Evolutionary conservation across 257 asterid genomes (phyloP).

Genomic region (Nicotiana paniculata): DNA sequence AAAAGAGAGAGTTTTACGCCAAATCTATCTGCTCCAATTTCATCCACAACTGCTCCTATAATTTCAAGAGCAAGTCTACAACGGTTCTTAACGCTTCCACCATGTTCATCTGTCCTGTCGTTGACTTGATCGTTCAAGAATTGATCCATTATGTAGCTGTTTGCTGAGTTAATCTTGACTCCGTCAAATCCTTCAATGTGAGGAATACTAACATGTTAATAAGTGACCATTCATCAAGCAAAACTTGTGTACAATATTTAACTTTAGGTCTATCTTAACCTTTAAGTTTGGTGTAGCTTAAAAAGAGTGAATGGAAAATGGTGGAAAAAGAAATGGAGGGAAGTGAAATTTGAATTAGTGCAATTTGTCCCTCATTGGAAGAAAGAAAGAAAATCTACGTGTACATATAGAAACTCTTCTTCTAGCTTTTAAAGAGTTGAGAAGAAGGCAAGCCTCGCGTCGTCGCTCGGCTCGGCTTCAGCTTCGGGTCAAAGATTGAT

Average conservation of each 20-base stretch:
- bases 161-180: constrained; percentile 90
- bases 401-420: too few species aligned
- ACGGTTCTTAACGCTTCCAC: constrained; percentile 67
- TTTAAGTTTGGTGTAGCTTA: too few species aligned
- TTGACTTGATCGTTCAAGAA: constrained; percentile 86
- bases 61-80: constrained; percentile 58
- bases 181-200: constrained; percentile 68
- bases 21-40: constrained; percentile 61
- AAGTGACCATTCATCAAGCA: neutral
- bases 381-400: too few species aligned
- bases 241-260: neutral
- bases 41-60: constrained; percentile 56
- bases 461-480: too few species aligned
- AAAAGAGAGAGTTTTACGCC: constrained; percentile 84
- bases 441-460: too few species aligned
- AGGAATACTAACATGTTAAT: neutral
- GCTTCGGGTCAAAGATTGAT: too few species aligned
- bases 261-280: too few species aligned
- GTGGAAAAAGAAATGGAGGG: too few species aligned
- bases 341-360: too few species aligned
- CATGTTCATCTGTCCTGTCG: constrained; percentile 63
- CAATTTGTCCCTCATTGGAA: too few species aligned
- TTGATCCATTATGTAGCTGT: constrained; percentile 84
- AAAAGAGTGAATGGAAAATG: too few species aligned
- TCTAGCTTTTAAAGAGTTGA: too few species aligned